Base-by-base conservation (phyloP, 352 stramenopile species). In the Globisporangium perplexum region DNA sequence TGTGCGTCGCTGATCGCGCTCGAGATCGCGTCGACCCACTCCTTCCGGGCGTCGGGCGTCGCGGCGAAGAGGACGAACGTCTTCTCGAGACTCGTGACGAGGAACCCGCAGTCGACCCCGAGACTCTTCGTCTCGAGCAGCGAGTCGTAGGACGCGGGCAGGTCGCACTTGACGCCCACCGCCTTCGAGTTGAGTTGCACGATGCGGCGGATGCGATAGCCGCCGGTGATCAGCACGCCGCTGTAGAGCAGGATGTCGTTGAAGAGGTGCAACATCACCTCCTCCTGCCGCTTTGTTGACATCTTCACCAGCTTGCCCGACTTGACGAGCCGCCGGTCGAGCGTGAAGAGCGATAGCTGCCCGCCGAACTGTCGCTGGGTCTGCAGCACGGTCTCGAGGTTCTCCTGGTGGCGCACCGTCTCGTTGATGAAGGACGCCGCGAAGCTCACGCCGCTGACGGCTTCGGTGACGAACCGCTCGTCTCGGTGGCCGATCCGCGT, bases 241-340 rank as follows among this genome's bases (percentile, higher is more conserved):
- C 84, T 95, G 66, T 93, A 95, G 31, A 95, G 67, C 38, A 95
- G 49, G 20, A 95, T 71, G 46, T 95, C 84, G 54, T 92, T 95
- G 55, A 95, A 95, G 20, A 95, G 53, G 50, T 95, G 84, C 26
- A 95, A 63, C 66, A 91, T 79, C 17, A 95, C 78, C 22, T 92
- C 76, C 57, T 95, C 83, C 42, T 75, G 72, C 12, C 83, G 75
- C 57, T 86, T 87, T 1, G 81, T 92, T 2, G 83, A 91, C 74
- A 91, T 88, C 57, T 94, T 94, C 18, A 75, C 82, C 6, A 94
- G 64, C 54, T 84, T 89, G 0, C 81, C 84, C 1, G 74, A 77
- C 51, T 77, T 74, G 1, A 94, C 23, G 1, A 92, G 59, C 12
- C 77, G 63, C 23, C 84, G 66, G 41, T 91, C 67, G 0, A 74